A percentile compares a stretch with the other conserved stretches of the same genome.
These are phyloP conservation scores for Pelargonium fulgidum DNA, from an alignment of 441 rosid genomes.

Conservation along the genomic window DNA sequence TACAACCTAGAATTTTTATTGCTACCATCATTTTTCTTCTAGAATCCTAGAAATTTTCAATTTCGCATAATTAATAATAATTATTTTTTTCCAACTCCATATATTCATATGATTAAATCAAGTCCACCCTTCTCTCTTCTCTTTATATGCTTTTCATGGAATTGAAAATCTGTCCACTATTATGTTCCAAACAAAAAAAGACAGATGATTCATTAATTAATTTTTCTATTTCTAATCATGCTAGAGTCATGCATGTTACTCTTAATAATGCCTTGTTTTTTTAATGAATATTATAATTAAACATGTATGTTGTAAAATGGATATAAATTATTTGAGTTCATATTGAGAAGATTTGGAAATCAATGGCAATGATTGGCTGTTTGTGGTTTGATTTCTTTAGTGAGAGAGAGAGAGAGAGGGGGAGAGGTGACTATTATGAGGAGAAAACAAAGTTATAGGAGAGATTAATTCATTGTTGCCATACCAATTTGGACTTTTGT, in stretches of 20 bases:
- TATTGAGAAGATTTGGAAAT: background rate
- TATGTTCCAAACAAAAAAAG: background rate
- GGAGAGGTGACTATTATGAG: background rate
- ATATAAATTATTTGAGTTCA: background rate
- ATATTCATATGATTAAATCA: too few species aligned
- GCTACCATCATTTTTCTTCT: too few species aligned
- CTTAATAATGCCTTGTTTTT: background rate
- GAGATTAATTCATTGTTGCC: too few species aligned
- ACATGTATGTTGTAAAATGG: background rate
- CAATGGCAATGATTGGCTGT: background rate
- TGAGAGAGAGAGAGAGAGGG: background rate
- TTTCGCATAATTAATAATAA: too few species aligned
- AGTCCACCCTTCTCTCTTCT: too few species aligned
- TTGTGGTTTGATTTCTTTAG: background rate
- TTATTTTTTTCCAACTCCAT: too few species aligned
- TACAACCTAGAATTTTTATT: too few species aligned
- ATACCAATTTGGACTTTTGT: too few species aligned
- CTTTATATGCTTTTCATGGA: too few species aligned
- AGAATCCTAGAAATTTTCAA: too few species aligned
- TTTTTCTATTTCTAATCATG: background rate
- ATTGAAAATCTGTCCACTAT: background rate
- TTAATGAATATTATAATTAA: background rate
- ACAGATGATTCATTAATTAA: background rate
- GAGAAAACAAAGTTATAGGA: background rate
- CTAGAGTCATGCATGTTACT: conserved; percentile 1